Conservation (phyloP, 768 basidiomycete genomes). For the Saitozyma sp. region DNA sequence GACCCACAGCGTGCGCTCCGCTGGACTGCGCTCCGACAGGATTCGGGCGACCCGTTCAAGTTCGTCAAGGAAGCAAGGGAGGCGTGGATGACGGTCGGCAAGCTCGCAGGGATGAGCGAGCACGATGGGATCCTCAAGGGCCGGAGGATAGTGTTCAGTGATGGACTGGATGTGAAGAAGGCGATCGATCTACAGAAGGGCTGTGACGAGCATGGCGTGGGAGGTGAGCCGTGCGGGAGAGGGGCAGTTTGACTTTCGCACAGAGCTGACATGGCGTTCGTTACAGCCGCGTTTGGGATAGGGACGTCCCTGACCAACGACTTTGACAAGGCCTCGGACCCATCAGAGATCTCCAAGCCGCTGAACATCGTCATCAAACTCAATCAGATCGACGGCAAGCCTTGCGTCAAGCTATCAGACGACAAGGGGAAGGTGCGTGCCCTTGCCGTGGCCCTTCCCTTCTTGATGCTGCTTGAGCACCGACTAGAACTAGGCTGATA, state of each 20-base stretch:
- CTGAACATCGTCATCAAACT: constrained; percentile 96
- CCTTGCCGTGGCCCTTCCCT: neutral
- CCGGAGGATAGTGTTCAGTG: constrained; percentile 75
- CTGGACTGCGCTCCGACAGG: constrained; percentile 86
- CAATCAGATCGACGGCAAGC: constrained; percentile 66
- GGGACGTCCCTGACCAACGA: constrained; percentile 93
- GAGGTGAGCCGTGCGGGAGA: constrained; percentile 55
- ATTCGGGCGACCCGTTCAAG: constrained; percentile 84
- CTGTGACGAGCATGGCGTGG: constrained; percentile 70
- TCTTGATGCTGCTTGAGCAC: neutral
- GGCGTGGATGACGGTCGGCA: constrained; percentile 66
- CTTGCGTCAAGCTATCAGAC: constrained; percentile 92
- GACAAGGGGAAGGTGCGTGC: constrained; percentile 72
- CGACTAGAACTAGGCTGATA: neutral
- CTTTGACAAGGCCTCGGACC: constrained; percentile 59
- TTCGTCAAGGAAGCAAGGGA: constrained; percentile 74
- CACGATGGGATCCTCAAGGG: constrained; percentile 45
- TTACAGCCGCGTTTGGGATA: constrained; percentile 81
- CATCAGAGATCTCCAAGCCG: constrained; percentile 34
- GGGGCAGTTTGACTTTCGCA: neutral
- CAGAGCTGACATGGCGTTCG: constrained; percentile 7
- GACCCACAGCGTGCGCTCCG: constrained; percentile 62
- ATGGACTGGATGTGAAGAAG: constrained; percentile 71
- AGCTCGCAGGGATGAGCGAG: constrained; percentile 19
- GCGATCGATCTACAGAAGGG: constrained; percentile 69